Evolutionary conservation across 2,329 filamentous ascomycete genomes (phyloP), one percentile per base, ranked within the genome.

Genomic region (Mollisia scopiformis): DNA sequence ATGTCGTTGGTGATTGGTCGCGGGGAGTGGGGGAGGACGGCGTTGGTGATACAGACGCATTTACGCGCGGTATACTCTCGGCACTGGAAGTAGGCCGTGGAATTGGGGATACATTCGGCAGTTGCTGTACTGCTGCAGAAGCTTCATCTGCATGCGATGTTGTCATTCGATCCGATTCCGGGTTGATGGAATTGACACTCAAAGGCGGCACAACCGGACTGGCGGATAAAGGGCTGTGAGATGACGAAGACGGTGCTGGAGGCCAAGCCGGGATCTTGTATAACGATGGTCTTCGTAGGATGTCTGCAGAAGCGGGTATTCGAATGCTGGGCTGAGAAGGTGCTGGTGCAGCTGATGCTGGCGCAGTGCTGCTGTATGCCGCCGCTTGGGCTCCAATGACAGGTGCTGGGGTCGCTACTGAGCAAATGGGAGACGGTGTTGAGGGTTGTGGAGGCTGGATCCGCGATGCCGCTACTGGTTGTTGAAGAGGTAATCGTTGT

Each of bases 271-370:
- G 69, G 39, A 72, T 65, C 5, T 51, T 60, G 35, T 72, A 72
- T 5, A 72, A 58, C 8, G 70, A 71, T n/a, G 69, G 69, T 25
- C 58, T 68, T 25, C 70, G 62, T n/a, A 65, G 28, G 13, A 72
- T 43, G 56, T 72, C 68, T 54, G 19, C 13, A 21, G 49, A 7
- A n/a, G 11, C 27, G 33, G 27, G 49, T n/a, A 27, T 33, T 31
- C 19, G 49, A 19, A 21, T 2, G 33, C 4, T 7, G 28, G 28
- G n/a, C 14, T 7, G 49, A 33, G 27, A 23, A n/a, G 16, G 19
- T 19, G 19, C 19, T 33, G 7, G 4, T 3, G 49, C 27, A 11
- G 11, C 21, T n/a, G n/a, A 35, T 19, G 23, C 28, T 25, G 14
- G 27, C 3, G 13, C 13, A 33, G 13, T 35, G 21, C 5, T 31